Percentiles rank a stretch among this genome's conserved stretches.
These are phyloP conservation scores for Triglochin maritima DNA, from an alignment of 106 monocot species.

Conservation along the genomic window DNA sequence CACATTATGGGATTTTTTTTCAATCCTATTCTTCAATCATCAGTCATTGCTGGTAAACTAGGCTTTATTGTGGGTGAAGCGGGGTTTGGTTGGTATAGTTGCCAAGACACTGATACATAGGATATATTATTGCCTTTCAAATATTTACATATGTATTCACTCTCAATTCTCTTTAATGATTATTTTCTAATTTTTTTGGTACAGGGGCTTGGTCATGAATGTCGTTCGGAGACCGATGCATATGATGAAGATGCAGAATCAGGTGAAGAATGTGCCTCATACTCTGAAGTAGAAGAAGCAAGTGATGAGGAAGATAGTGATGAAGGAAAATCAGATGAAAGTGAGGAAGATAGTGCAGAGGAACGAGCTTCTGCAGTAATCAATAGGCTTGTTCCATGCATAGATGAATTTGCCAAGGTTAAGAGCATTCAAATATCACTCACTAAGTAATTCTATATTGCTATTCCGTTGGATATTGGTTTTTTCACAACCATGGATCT, in stretches of 20 bases:
- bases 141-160: no score
- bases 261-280: conserved; percentile 50
- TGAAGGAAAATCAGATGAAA: conserved; percentile 57
- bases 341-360: conserved; percentile 21
- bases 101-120: no score
- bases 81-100: no score
- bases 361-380: conserved; percentile 41
- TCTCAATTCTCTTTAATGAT: no score
- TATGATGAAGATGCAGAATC: conserved; percentile 66
- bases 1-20: conserved; percentile 2
- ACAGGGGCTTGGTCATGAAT: conserved; percentile 68
- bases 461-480: background rate
- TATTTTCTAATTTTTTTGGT: background rate
- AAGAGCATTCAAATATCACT: background rate
- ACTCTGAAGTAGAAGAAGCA: conserved; percentile 61
- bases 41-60: no score
- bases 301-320: conserved; percentile 66
- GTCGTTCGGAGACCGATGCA: conserved; percentile 46
- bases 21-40: background rate
- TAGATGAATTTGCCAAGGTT: conserved; percentile 78
- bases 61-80: no score
- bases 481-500: background rate
- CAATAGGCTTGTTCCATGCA: conserved; percentile 55
- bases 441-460: background rate
- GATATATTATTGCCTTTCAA: no score